Evolutionary conservation across 768 basidiomycete species (phyloP).

Genomic region (Phaffia australis): DNA sequence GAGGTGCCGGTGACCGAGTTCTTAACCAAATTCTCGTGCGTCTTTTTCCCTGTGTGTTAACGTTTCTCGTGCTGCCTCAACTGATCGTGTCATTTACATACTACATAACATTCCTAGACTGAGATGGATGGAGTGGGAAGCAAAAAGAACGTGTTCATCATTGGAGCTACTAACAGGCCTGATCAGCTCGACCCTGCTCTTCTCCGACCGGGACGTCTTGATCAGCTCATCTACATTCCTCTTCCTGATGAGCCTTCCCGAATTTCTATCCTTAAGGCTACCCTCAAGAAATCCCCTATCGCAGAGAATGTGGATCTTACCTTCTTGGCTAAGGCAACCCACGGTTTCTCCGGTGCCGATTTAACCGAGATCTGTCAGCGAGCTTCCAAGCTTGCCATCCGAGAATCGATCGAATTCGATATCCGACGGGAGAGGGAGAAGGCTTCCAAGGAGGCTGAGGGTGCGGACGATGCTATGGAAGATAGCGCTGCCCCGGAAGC

Average conservation of each 20-base stretch:
- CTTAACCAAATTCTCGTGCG: conserved; percentile 52
- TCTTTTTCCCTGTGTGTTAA: not conserved
- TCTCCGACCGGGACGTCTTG: conserved; percentile 92
- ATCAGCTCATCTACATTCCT: conserved; percentile 98
- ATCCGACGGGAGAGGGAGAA: conserved; percentile 67
- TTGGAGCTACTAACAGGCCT: conserved; percentile 91
- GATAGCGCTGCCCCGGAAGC: conserved; percentile 32
- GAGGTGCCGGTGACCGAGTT: conserved; percentile 95
- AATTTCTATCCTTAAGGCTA: conserved; percentile 77
- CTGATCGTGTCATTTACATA: not conserved
- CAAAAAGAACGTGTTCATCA: conserved; percentile 92
- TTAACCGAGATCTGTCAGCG: conserved; percentile 98
- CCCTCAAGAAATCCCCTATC: conserved; percentile 84
- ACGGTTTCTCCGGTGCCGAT: conserved; percentile 99
- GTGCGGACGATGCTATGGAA: conserved; percentile 43
- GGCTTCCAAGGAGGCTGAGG: conserved; percentile 53
- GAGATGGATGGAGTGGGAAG: conserved; percentile 99
- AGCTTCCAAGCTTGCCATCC: conserved; percentile 64
- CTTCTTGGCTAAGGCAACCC: conserved; percentile 83
- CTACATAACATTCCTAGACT: conserved; percentile 60
- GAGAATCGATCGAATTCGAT: conserved; percentile 87
- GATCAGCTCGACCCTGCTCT: conserved; percentile 91
- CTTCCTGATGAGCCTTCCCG: conserved; percentile 90
- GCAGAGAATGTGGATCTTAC: conserved; percentile 65
- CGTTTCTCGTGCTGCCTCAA: not conserved